Evolutionary conservation across 208 protist genomes (phyloP), one percentile per base, ranked within the genome.

Genomic region (Trypanosoma boissoni): DNA sequence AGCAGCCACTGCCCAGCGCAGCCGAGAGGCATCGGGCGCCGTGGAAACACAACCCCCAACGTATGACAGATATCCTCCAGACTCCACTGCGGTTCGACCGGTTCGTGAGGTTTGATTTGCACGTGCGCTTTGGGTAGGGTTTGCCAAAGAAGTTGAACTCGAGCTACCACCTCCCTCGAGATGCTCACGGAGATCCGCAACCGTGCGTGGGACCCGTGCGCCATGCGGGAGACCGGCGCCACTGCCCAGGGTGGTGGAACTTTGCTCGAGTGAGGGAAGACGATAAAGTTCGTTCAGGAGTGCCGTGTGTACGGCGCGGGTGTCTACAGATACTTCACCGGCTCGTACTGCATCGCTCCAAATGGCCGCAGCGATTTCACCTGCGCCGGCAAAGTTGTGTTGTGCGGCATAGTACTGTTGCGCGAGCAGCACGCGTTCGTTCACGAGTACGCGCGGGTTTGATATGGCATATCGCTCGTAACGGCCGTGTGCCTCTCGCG

Each of bases 381-480:
- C 60, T 16, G 64, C 70, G 18, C 52, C 57, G 6, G 44, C 41
- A 44, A 65, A 80, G 26, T 63, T 52, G 42, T 51, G 18, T 27
- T 31, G 32, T 53, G 53, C 42, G 28, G 57, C 4, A 42, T 71
- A 68, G 41, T 75, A 72, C 57, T 77, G 72, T 49, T 74, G 36
- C 10, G 66, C 67, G 8, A 84, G 54, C 16, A 83, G 46, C 23
- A 80, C 68, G 32, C 53, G 28, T 10, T 66, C 41, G 10, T 55
- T 72, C 0, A 72, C 50, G 46, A 80, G 74, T 46, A 49, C 54
- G 20, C 39, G 26, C 12, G 54, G 49, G 21, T 88, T 68, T 27
- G 72, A 70, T n/a, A 55, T 45, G 21, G 68, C 56, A 28, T 72
- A 51, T 5, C 58, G 68, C 10, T 76, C 56, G 39, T 72, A 78